Evolutionary conservation across 768 basidiomycete species (phyloP).

Genomic region (Calocybe gangraenosa): DNA sequence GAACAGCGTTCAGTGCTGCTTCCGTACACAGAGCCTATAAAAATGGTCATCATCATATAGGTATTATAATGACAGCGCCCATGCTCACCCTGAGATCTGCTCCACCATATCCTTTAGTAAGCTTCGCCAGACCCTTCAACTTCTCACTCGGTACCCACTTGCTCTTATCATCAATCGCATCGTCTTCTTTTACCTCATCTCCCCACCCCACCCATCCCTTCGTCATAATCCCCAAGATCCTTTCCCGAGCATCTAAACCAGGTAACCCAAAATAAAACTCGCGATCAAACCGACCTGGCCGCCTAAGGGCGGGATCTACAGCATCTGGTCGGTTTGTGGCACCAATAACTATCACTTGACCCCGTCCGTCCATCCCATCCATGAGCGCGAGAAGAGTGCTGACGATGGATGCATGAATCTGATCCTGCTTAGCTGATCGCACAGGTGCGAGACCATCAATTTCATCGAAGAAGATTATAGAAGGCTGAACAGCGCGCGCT

Average conservation of each 20-base stretch:
- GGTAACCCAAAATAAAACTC: conserved; percentile 98
- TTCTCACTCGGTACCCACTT: conserved; percentile 23
- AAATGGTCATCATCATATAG: conserved; percentile 10
- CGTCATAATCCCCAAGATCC: conserved; percentile 89
- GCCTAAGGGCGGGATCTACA: conserved; percentile 91
- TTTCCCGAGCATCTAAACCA: conserved; percentile 75
- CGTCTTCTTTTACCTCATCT: conserved; percentile 25
- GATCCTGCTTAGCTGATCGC: conserved; percentile 97
- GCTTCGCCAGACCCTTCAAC: conserved; percentile 62
- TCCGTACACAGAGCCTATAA: conserved; percentile 90
- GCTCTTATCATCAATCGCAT: conserved; percentile 23
- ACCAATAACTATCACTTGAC: conserved; percentile 96
- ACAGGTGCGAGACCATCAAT: conserved; percentile 98
- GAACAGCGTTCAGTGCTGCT: conserved; percentile 93
- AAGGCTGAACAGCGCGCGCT: conserved; percentile 86
- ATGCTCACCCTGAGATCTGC: conserved; percentile 86
- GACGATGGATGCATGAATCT: conserved; percentile 97
- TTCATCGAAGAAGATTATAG: conserved; percentile 99
- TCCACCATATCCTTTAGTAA: conserved; percentile 97
- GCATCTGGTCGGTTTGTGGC: conserved; percentile 97
- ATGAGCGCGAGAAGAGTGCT: conserved; percentile 93
- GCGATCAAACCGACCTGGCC: conserved; percentile 94
- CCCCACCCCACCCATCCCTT: conserved; percentile 85
- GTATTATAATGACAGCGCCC: not conserved
- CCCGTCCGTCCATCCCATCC: conserved; percentile 99